Conservation (phyloP, 768 basidiomycete species). For the Boletellus ananiceps region DNA sequence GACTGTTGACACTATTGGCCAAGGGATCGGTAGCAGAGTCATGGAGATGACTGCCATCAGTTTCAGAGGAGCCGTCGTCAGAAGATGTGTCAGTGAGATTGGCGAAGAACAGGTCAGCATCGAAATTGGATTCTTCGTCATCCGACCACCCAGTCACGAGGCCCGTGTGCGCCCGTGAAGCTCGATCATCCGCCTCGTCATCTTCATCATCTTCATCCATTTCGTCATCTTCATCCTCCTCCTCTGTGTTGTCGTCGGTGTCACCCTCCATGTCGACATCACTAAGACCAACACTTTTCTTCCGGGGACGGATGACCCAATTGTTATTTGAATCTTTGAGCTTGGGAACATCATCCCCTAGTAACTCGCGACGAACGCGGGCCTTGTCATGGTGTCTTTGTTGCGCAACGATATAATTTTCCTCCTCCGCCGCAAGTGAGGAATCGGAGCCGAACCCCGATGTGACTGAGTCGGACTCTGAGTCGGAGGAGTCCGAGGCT, state of each 20-base stretch:
- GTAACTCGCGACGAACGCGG: constrained; percentile 56
- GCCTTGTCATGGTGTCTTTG: constrained; percentile 43
- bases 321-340: constrained; percentile 40
- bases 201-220: constrained; percentile 39
- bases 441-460: constrained; percentile 49
- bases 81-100: constrained; percentile 60
- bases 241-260: constrained; percentile 52
- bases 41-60: constrained; percentile 45
- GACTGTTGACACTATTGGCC: constrained; percentile 31
- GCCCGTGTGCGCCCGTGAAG: constrained; percentile 48
- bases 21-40: constrained; percentile 26
- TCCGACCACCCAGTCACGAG: constrained; percentile 77
- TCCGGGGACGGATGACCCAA: constrained; percentile 69
- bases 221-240: constrained; percentile 45
- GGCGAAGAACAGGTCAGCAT: constrained; percentile 81
- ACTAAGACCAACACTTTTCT: constrained; percentile 61
- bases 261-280: constrained; percentile 65
- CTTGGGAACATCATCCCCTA: constrained; percentile 49
- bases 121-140: constrained; percentile 72
- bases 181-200: constrained; percentile 44
- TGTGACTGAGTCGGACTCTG: constrained; percentile 31
- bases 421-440: constrained; percentile 57
- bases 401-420: constrained; percentile 52
- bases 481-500: constrained; percentile 43
- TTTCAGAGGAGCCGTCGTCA: constrained; percentile 35